Evolutionary conservation across 2,329 filamentous ascomycete species (phyloP).

Genomic region (Pseudogymnoascus verrucosus): DNA sequence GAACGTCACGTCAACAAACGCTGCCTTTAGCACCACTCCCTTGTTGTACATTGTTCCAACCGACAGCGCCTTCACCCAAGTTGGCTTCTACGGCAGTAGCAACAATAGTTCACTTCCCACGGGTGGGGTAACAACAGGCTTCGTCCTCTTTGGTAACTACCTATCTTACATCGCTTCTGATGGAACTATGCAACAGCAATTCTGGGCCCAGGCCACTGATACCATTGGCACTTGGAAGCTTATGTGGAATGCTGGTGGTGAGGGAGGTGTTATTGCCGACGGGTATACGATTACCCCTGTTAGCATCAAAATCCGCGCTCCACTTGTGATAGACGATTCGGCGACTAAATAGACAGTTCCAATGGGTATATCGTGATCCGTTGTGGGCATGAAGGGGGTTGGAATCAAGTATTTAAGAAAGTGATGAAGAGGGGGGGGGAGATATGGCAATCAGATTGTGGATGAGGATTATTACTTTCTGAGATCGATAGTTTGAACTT

Average conservation of each 20-base stretch:
- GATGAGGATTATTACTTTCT: background rate
- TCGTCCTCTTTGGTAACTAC: slow-evolving; percentile 26
- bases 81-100: slow-evolving; percentile 23
- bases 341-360: background rate
- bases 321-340: background rate
- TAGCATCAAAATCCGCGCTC: background rate
- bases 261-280: background rate
- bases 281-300: background rate
- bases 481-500: background rate
- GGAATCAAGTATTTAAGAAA: background rate
- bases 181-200: slow-evolving; percentile 20
- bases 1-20: slow-evolving; percentile 20
- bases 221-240: slow-evolving; percentile 18
- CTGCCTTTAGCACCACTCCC: slow-evolving; percentile 16
- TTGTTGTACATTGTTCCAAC: slow-evolving; percentile 23
- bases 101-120: slow-evolving; percentile 16
- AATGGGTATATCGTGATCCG: background rate
- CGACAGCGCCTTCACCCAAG: slow-evolving; percentile 17
- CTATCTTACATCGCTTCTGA: slow-evolving; percentile 25
- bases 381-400: background rate
- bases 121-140: slow-evolving; percentile 22
- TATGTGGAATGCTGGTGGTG: slow-evolving; percentile 19
- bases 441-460: background rate
- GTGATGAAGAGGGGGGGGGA: background rate
- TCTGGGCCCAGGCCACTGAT: slow-evolving; percentile 19